Evolutionary conservation across 225 moss, liverwort and hornwort species (phyloP), one percentile per base, ranked within the genome.

Genomic region (Rhytidiadelphus loreus): DNA sequence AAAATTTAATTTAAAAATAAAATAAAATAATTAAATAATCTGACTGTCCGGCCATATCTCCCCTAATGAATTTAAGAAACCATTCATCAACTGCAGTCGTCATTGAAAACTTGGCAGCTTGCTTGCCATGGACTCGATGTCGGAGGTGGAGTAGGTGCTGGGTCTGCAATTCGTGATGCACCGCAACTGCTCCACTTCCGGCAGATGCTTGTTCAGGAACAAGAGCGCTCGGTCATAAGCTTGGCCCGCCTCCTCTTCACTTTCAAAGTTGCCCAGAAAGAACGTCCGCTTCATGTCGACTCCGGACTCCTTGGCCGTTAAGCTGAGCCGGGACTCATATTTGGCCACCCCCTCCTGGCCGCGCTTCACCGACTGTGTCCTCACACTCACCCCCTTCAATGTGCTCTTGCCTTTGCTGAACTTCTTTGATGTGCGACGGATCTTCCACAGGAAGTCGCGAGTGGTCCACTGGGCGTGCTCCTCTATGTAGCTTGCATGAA

Each of bases 401-500:
- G 2, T 30, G 56, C 77, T 62, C 63, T 62, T 70, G 20, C 90
- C 87, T 57, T 85, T 90, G 19, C 72, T 84, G 46, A 90, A 87
- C 80, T 57, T 80, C 35, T 43, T 17, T 6, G 90, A 88, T 22
- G 48, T 37, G 44, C 88, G 50, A 8, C 88, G n/a, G 44, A 91
- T 66, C 86, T 91, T 88, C 90, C 90, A 91, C 52, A 91, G 4
- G 14, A 88, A 82, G 50, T 88, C 90, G 18, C 86, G 78, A 4
- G 16, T 7, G 18, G 46, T 88, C 88, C 85, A 90, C 8, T 81
- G 48, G 2, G 72, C 35, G 35, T 90, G 90, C 50, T 76, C 85
- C 41, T 25, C 3, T 46, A 90, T 59, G 73, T 15, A 74, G 12
- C 7, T 15, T 3, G 80, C 17, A 3, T 90, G 39, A 35, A 48